A percentile compares a stretch with the other conserved stretches of the same genome.
Conservation (phyloP, 192 early-diverging fungal genomes). For the Fimicolochytrium jonesii region DNA sequence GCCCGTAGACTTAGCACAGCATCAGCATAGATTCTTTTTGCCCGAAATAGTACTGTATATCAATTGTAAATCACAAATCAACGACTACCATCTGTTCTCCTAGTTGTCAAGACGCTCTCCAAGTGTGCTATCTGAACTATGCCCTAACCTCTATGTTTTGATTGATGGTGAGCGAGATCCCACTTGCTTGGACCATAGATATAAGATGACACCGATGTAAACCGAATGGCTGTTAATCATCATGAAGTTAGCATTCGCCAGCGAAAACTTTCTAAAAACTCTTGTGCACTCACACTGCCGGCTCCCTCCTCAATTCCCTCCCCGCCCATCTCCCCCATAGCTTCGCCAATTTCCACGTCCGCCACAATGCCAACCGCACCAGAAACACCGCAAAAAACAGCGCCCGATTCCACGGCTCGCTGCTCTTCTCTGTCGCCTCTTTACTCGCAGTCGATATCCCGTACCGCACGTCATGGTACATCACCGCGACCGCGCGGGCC, state of each 20-base stretch:
- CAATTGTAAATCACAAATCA: too few species aligned
- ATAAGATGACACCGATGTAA: constrained; percentile 15
- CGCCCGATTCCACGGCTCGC: neutral
- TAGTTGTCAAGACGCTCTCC: too few species aligned
- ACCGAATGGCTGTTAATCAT: constrained; percentile 14
- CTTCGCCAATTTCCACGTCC: neutral
- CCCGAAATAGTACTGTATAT: too few species aligned
- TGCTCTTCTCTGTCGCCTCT: neutral
- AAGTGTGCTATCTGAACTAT: too few species aligned
- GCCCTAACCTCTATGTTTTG: too few species aligned
- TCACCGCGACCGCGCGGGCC: neutral
- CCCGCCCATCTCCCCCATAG: constrained; percentile 14
- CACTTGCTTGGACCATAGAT: too few species aligned
- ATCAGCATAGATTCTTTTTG: too few species aligned
- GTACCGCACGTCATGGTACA: neutral
- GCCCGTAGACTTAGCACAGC: too few species aligned
- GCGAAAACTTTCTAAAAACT: neutral
- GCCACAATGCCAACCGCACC: neutral
- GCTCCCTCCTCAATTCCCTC: constrained; percentile 13
- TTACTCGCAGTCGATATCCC: neutral
- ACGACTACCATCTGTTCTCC: too few species aligned
- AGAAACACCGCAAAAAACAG: neutral
- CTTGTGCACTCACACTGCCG: constrained; percentile 12
- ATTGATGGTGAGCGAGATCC: too few species aligned
- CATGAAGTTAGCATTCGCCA: neutral